Evolutionary conservation across 495 filamentous ascomycete species (phyloP), one percentile per base, ranked within the genome.

Genomic region (Neurospora terricola): DNA sequence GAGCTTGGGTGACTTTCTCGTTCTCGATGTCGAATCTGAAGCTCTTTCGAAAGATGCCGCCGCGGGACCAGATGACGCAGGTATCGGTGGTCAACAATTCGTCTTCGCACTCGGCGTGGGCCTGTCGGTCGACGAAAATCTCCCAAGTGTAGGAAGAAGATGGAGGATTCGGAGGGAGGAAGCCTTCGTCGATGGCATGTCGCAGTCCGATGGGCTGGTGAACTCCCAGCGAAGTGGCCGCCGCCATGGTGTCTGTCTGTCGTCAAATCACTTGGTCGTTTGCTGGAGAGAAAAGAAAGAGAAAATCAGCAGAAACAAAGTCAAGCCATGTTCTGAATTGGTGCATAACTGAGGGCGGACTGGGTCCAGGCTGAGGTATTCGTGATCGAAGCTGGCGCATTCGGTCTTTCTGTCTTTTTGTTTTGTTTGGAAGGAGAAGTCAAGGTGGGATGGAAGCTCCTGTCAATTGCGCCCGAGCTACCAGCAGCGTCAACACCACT

Each of bases 51-150:
- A 97, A 90, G 43, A 96, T 84, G 69, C 91, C 91, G 59, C 93
- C 94, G 70, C 92, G 88, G 39, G 93, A 97, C 94, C 94, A 99
- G 73, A 97, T 89, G 40, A 97, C 96, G 76, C 92, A 92, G 73
- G 86, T 86, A 39, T 91, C 87, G 5, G 94, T 97, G 72, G 91
- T 90, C 34, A 97, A 83, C n/a, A 98, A 81, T 80, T 98, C 96
- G 72, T 99, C 96, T 73, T 92, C 89, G 62, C 85, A 85, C 23
- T 83, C 80, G 27, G 54, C 80, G 59, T 83, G 82, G 4, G 78
- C 83, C 38, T 86, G 78, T 54, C 86, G 83, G 62, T 85, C 84
- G 75, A 80, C 78, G 71, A 76, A 77, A 3, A 83, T 78, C 74
- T 91, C 82, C 94, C 95, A 99, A 69, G 82, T 86, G 80, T 97